These are phyloP conservation scores for Fomitopsis pinicola DNA, from an alignment of 1,284 basidiomycete genomes.

Conservation along the genomic window DNA sequence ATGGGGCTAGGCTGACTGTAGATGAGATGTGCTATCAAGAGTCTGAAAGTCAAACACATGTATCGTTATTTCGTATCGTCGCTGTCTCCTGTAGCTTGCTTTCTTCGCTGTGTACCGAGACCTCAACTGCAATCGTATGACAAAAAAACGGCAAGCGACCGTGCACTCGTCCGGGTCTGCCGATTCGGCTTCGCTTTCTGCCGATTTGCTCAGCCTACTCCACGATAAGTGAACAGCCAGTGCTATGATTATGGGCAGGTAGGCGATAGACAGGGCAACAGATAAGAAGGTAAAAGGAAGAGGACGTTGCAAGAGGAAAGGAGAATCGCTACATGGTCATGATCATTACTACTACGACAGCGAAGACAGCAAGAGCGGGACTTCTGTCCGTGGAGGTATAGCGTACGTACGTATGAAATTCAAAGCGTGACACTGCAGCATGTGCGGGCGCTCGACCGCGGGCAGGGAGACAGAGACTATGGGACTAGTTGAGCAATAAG, in stretches of 20 bases:
- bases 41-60: not conserved
- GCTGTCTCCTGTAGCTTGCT: not conserved
- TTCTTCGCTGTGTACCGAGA: not conserved
- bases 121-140: not conserved
- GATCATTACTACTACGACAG: constrained; percentile 12
- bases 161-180: too few relatives aligned
- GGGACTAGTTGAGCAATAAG: constrained; percentile 23
- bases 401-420: not conserved
- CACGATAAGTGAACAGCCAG: not conserved
- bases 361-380: constrained; percentile 6
- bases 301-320: not conserved
- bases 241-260: not conserved
- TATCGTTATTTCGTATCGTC: constrained; percentile 1
- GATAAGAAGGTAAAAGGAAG: not conserved
- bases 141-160: too few relatives aligned
- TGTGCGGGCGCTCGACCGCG: not conserved
- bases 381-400: constrained; percentile 10
- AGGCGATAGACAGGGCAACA: not conserved
- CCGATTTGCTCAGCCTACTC: too few relatives aligned
- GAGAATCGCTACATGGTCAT: constrained; percentile 9
- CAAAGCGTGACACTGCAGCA: constrained; percentile 1
- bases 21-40: too few relatives aligned
- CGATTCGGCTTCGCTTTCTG: too few relatives aligned
- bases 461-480: constrained; percentile 7
- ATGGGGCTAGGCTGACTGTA: too few relatives aligned